A percentile compares a stretch with the other conserved stretches of the same genome.
Conservation (phyloP, 805 yeast genomes). For the Nakazawaea sp. region DNA sequence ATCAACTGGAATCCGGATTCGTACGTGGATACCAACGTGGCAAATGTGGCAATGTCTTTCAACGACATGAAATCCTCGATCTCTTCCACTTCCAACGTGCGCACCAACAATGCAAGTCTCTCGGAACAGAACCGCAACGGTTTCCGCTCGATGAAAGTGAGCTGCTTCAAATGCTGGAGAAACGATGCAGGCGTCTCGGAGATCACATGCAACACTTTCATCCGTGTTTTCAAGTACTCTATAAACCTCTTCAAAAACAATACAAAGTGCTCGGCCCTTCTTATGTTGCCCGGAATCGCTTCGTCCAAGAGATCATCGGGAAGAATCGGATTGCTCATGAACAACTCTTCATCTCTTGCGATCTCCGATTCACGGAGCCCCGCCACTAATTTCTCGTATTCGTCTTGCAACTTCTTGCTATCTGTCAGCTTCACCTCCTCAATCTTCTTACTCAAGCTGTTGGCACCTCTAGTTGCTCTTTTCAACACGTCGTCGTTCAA, state of each 20-base stretch:
- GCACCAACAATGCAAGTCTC: slow-evolving; percentile 76
- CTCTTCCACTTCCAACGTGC: slow-evolving; percentile 82
- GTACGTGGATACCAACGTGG: slow-evolving; percentile 91
- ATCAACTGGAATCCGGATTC: slow-evolving; percentile 89
- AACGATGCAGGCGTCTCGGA: slow-evolving; percentile 97
- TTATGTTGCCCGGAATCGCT: slow-evolving; percentile 94
- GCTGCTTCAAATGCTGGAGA: slow-evolving; percentile 84
- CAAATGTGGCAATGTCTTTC: slow-evolving; percentile 95
- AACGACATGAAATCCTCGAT: slow-evolving; percentile 90
- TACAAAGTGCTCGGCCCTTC: slow-evolving; percentile 95
- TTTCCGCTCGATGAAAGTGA: slow-evolving; percentile 87
- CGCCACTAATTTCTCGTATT: slow-evolving; percentile 84
- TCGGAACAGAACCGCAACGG: slow-evolving; percentile 92
- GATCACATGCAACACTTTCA: slow-evolving; percentile 95
- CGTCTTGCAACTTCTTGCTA: slow-evolving; percentile 77
- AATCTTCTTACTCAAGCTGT: slow-evolving; percentile 70
- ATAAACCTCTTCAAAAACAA: slow-evolving; percentile 89
- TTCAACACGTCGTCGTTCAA: slow-evolving; percentile 85
- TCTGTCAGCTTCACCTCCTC: slow-evolving; percentile 80
- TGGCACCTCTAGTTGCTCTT: slow-evolving; percentile 83
- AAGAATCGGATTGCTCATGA: slow-evolving; percentile 82
- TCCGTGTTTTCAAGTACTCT: slow-evolving; percentile 91
- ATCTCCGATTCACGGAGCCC: slow-evolving; percentile 83
- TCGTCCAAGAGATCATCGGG: slow-evolving; percentile 83
- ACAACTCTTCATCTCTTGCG: slow-evolving; percentile 53